These are phyloP conservation scores for Ophiostoma montium DNA, from an alignment of 2,329 filamentous ascomycete species.

Conservation along the genomic window DNA sequence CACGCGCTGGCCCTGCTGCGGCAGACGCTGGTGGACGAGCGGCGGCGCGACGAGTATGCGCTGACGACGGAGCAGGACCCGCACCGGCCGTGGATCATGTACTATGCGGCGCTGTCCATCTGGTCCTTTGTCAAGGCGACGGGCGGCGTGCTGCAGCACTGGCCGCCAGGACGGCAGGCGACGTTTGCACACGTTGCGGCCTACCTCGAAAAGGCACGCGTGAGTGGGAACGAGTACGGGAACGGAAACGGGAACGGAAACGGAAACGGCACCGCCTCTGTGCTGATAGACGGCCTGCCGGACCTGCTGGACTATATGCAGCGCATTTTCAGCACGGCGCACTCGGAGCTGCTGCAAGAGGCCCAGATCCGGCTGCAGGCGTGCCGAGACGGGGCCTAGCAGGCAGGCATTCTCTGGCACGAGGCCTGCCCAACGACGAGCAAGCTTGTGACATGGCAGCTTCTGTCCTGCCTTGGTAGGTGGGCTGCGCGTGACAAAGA, in stretches of 20 bases:
- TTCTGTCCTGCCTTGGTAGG: too few species aligned
- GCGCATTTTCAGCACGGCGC: conserved; percentile 28
- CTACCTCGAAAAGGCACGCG: conserved; percentile 51
- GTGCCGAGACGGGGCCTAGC: conserved; percentile 37
- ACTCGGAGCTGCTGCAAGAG: conserved; percentile 61
- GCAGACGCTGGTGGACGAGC: conserved; percentile 48
- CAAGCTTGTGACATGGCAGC: too few species aligned
- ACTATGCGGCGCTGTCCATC: conserved; percentile 72
- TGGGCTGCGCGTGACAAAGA: too few species aligned
- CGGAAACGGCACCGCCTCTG: too few species aligned
- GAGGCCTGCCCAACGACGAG: too few species aligned
- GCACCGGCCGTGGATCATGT: conserved; percentile 81
- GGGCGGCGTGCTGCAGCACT: conserved; percentile 24
- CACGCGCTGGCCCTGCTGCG: conserved; percentile 72
- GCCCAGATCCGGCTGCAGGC: conserved; percentile 55
- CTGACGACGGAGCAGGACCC: conserved; percentile 67
- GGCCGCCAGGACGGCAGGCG: not conserved
- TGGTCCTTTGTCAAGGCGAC: conserved; percentile 79
- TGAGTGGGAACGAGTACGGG: conserved; percentile 56
- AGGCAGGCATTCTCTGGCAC: too few species aligned
- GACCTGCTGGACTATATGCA: conserved; percentile 31
- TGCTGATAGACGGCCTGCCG: conserved; percentile 40
- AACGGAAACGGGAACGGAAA: not conserved
- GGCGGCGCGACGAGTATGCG: conserved; percentile 41
- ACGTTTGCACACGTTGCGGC: conserved; percentile 20